Evolutionary conservation across 148 eudicot species (phyloP), one percentile per base, ranked within the genome.

Genomic region (Rhododendron simsii): DNA sequence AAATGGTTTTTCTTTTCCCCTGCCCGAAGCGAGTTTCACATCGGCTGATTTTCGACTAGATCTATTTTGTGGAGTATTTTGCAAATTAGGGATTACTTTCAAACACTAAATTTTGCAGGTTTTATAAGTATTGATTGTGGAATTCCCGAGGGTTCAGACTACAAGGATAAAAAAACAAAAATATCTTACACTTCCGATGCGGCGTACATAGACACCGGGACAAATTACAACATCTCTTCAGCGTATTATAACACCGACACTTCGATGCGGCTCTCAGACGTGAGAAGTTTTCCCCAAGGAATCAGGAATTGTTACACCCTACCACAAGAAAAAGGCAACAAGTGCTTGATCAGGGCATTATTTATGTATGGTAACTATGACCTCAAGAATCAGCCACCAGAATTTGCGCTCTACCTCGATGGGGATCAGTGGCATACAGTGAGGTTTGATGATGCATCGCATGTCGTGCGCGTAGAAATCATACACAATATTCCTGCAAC

Each of bases 401-500:
- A 10, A 26, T 67, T 67, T 11, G 7, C 3, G 11, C 74, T 67
- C 30, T 67, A 26, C 74, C 1, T 67, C 10, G 35, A 67, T 7
- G 74, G 33, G 4, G 1, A 9, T 26, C 14, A 26, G 28, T 67
- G 74, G 74, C 1, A 11, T 14, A 3, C 16, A 0, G 1, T 33
- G 1, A 12, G 0, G 77, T 33, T 33, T 1, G 2, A 2, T 3
- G 30, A 73, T 33, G 77, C 77, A 73, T 73, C 41, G 0, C 0
- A 44, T 11, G 3, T 9, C 55, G 5, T 15, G 0, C 0, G 0
- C 1, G 2, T 2, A 37, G 93, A 91, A 78, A 90, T 90, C 30
- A 89, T 91, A 39, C 88, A 41, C 45, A 41, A 89, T 55, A 26
- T 81, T 3, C 87, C 84, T 3, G 9, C 85, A 16, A 41, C 45